Evolutionary conservation across 1,139 yeast species (phyloP).

Genomic region (Taphrina confusa): DNA sequence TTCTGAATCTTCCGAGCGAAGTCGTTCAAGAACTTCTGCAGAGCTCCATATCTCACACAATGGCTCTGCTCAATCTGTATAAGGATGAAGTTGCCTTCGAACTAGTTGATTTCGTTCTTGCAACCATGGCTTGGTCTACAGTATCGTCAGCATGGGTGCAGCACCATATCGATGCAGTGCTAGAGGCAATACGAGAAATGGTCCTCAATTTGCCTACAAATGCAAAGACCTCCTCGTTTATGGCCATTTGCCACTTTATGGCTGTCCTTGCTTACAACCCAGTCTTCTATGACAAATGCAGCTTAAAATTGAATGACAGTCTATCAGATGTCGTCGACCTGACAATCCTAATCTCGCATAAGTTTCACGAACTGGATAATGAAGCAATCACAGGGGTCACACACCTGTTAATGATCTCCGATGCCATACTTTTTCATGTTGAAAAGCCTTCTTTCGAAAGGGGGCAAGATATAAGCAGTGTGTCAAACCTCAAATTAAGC

Average conservation of each 20-base stretch:
- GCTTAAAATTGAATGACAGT: not conserved
- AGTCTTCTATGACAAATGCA: not conserved
- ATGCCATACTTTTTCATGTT: not conserved
- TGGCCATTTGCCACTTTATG: conserved; percentile 4
- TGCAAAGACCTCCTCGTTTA: not conserved
- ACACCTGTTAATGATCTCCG: not conserved
- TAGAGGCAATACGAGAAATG: not conserved
- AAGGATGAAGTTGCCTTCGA: not conserved
- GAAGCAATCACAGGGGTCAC: not conserved
- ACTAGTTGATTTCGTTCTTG: not conserved
- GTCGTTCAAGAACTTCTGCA: not conserved
- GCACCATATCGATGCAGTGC: not conserved
- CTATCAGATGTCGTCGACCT: too few species aligned
- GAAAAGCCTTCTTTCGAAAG: too few species aligned
- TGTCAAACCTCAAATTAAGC: too few species aligned
- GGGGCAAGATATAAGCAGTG: too few species aligned
- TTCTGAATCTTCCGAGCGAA: too few species aligned
- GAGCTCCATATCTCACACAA: conserved; percentile 33
- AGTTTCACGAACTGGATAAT: too few species aligned
- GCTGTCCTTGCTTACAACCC: not conserved
- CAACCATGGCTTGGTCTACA: not conserved
- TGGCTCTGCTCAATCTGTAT: conserved; percentile 31
- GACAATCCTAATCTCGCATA: too few species aligned
- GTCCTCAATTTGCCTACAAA: not conserved
- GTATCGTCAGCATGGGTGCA: not conserved